phyloP scores from a whole-genome alignment of 2,329 filamentous ascomycete genomes.

The Cladosporium phlei region DNA sequence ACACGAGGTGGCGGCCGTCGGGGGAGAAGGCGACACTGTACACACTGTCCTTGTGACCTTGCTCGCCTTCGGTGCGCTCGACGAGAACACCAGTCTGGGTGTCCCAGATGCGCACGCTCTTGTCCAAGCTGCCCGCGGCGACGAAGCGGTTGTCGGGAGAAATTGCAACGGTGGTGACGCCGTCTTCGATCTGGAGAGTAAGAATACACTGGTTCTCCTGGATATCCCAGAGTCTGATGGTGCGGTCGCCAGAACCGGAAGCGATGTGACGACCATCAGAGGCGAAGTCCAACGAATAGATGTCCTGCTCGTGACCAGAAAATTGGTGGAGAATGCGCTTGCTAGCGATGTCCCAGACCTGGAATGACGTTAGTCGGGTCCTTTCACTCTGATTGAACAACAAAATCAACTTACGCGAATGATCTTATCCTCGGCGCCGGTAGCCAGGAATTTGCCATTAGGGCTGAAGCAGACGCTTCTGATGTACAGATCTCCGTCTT shows the following conservation, averaged over 20 bases:
- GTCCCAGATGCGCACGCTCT: slow-evolving; percentile 97
- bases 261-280: slow-evolving; percentile 91
- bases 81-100: slow-evolving; percentile 78
- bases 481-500: slow-evolving; percentile 91
- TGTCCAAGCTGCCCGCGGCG: slow-evolving; percentile 90
- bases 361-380: slow-evolving; percentile 3
- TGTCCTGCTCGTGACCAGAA: slow-evolving; percentile 96
- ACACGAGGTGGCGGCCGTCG: slow-evolving; percentile 86
- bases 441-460: slow-evolving; percentile 87
- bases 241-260: slow-evolving; percentile 90
- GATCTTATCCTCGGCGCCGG: slow-evolving; percentile 94
- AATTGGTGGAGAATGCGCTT: slow-evolving; percentile 88
- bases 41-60: slow-evolving; percentile 94
- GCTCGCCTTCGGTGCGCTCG: slow-evolving; percentile 85
- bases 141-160: slow-evolving; percentile 93
- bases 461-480: slow-evolving; percentile 98
- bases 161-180: slow-evolving; percentile 94
- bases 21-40: slow-evolving; percentile 96
- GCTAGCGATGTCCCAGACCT: slow-evolving; percentile 91
- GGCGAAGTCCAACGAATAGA: slow-evolving; percentile 93
- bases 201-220: slow-evolving; percentile 76
- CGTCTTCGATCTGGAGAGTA: slow-evolving; percentile 88
- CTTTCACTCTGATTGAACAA: neutral
- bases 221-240: slow-evolving; percentile 94
- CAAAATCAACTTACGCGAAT: slow-evolving; percentile 54